Conservation (phyloP, 164 flowering plant species). For the Euptelea pleiosperma region DNA sequence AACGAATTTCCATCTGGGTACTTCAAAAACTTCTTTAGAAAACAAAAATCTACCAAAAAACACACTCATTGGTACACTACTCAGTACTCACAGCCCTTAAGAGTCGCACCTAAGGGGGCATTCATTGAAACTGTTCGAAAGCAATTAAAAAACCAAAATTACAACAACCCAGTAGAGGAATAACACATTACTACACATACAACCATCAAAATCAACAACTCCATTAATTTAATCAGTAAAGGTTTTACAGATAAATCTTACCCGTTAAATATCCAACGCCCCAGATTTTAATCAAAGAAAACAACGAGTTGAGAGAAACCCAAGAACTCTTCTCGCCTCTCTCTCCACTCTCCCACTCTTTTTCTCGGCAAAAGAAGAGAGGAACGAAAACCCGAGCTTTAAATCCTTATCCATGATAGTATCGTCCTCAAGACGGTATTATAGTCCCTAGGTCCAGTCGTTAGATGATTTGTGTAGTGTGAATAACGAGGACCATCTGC, state of each 20-base stretch:
- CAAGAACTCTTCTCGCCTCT: no score
- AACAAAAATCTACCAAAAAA: no score
- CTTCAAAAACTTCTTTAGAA: background rate
- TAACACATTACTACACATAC: background rate
- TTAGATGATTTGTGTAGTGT: no score
- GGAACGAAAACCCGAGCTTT: no score
- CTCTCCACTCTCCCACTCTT: background rate
- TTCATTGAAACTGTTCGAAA: background rate
- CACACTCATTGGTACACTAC: no score
- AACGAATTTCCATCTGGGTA: background rate
- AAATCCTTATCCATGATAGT: no score
- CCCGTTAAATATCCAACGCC: background rate
- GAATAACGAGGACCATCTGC: no score
- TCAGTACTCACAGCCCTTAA: background rate
- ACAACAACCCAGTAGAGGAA: background rate
- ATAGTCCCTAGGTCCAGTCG: no score
- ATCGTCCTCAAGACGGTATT: no score
- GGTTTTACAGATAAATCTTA: background rate
- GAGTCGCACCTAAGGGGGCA: background rate
- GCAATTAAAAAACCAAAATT: background rate
- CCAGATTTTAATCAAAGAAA: background rate
- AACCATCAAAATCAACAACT: background rate
- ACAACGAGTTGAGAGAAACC: background rate
- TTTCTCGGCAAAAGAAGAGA: no score
- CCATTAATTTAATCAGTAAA: background rate